Percentiles rank a stretch among this genome's conserved stretches.
phyloP scores from a whole-genome alignment of 306 rosid species.

The Casuarina cunninghamiana region DNA sequence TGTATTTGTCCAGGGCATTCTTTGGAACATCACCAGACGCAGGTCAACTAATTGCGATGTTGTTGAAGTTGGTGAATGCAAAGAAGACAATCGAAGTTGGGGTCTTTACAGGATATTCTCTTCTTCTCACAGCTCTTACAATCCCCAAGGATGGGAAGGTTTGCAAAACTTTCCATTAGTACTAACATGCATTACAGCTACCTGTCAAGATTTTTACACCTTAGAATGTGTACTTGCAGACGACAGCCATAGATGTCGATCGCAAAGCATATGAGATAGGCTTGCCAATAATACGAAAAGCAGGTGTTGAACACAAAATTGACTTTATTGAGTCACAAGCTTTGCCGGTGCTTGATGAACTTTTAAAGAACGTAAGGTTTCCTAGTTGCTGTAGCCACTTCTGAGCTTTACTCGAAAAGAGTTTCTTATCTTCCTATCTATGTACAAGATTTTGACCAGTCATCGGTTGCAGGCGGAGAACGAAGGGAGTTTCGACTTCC shows the following conservation, averaged over 20 bases:
- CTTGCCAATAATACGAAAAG: slow-evolving; percentile 30
- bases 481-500: slow-evolving; percentile 39
- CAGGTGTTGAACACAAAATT: slow-evolving; percentile 37
- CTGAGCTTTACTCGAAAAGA: background rate
- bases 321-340: slow-evolving; percentile 34
- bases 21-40: slow-evolving; percentile 48
- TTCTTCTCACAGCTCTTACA: slow-evolving; percentile 42
- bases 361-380: slow-evolving; percentile 19
- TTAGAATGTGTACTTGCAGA: slow-evolving; percentile 14
- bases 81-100: slow-evolving; percentile 44
- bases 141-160: slow-evolving; percentile 34
- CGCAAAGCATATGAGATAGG: slow-evolving; percentile 32
- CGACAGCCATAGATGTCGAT: slow-evolving; percentile 31
- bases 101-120: slow-evolving; percentile 43
- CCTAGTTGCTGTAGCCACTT: background rate
- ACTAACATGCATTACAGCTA: too few species aligned
- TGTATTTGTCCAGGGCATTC: slow-evolving; percentile 31
- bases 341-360: slow-evolving; percentile 26
- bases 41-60: slow-evolving; percentile 46
- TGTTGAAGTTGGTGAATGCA: slow-evolving; percentile 48
- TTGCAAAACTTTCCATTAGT: background rate
- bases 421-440: too few species aligned
- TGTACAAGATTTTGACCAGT: too few species aligned
- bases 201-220: too few species aligned
- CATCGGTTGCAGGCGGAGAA: slow-evolving; percentile 30